Conservation (phyloP, 495 filamentous ascomycete genomes). For the Aspergillus haitiensis region DNA sequence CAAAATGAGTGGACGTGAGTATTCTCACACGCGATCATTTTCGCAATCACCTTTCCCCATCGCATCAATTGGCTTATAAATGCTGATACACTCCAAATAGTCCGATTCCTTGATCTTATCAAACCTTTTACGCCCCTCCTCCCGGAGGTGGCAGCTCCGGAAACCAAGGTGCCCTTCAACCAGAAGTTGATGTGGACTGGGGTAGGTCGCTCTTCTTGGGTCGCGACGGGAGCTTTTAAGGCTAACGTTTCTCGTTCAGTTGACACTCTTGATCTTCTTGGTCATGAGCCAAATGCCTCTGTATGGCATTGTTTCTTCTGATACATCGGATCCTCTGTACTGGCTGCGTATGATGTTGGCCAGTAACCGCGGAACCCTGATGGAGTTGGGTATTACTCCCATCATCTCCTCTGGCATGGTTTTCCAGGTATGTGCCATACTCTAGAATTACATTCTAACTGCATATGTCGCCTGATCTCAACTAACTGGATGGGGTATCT, state of each 20-base stretch:
- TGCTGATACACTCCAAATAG: slow-evolving; percentile 47
- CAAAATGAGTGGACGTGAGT: slow-evolving; percentile 53
- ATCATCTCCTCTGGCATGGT: slow-evolving; percentile 99
- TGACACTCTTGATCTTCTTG: slow-evolving; percentile 96
- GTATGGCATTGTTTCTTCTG: slow-evolving; percentile 94
- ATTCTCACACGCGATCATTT: slow-evolving; percentile 41
- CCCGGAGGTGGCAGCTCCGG: slow-evolving; percentile 96
- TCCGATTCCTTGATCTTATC: slow-evolving; percentile 98
- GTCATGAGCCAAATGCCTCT: slow-evolving; percentile 99
- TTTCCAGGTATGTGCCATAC: slow-evolving; percentile 68
- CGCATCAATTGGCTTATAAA: slow-evolving; percentile 32
- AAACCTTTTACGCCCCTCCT: slow-evolving; percentile 99
- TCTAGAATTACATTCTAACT: background rate
- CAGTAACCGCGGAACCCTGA: slow-evolving; percentile 96
- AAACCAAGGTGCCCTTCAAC: slow-evolving; percentile 96
- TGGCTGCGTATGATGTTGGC: slow-evolving; percentile 99
- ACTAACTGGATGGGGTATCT: slow-evolving; percentile 5
- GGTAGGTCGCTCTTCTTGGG: slow-evolving; percentile 44
- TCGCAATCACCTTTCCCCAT: slow-evolving; percentile 28
- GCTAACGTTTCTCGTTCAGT: slow-evolving; percentile 49
- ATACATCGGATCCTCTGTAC: slow-evolving; percentile 96
- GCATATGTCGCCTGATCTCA: background rate
- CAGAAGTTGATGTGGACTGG: slow-evolving; percentile 99
- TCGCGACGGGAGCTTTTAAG: slow-evolving; percentile 20
- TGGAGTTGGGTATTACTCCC: slow-evolving; percentile 98